Conservation (phyloP, 31 red algal species). For the Bonnemaisonia californica region DNA sequence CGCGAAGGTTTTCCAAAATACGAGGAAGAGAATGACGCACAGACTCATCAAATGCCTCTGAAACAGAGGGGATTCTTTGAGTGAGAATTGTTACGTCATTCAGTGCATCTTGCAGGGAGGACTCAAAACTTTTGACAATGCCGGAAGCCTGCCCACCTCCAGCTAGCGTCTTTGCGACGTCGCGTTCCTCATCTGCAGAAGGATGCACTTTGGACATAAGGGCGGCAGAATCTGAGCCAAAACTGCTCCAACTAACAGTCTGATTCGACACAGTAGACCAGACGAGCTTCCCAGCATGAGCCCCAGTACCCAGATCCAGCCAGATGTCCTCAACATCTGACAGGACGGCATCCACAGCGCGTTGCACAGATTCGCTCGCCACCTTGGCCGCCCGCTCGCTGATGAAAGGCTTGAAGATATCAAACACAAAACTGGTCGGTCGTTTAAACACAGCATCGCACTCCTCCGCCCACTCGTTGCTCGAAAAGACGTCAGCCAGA, state of each 20-base stretch:
- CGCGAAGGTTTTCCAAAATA: slow-evolving; percentile 34
- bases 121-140: slow-evolving; percentile 40
- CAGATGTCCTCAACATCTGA: slow-evolving; percentile 38
- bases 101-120: slow-evolving; percentile 38
- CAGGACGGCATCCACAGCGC: slow-evolving; percentile 39
- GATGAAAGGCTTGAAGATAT: slow-evolving; percentile 64
- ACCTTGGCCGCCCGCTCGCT: slow-evolving; percentile 50
- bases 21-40: slow-evolving; percentile 33
- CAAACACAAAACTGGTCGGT: slow-evolving; percentile 58
- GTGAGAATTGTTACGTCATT: slow-evolving; percentile 48
- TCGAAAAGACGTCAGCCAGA: slow-evolving; percentile 40
- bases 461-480: slow-evolving; percentile 46
- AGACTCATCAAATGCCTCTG: slow-evolving; percentile 41
- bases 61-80: slow-evolving; percentile 46
- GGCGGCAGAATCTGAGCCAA: slow-evolving; percentile 8
- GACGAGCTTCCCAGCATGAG: slow-evolving; percentile 45
- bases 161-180: slow-evolving; percentile 36
- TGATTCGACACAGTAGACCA: slow-evolving; percentile 52
- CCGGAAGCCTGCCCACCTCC: slow-evolving; percentile 31
- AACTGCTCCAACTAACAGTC: slow-evolving; percentile 31
- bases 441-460: slow-evolving; percentile 23
- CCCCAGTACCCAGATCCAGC: slow-evolving; percentile 26
- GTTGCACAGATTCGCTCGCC: slow-evolving; percentile 47
- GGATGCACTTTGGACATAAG: neutral
- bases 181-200: slow-evolving; percentile 11